Percentiles rank a stretch among this genome's conserved stretches.
phyloP scores from a whole-genome alignment of 192 early-diverging fungal species.

The Blastocladiella britannica region DNA sequence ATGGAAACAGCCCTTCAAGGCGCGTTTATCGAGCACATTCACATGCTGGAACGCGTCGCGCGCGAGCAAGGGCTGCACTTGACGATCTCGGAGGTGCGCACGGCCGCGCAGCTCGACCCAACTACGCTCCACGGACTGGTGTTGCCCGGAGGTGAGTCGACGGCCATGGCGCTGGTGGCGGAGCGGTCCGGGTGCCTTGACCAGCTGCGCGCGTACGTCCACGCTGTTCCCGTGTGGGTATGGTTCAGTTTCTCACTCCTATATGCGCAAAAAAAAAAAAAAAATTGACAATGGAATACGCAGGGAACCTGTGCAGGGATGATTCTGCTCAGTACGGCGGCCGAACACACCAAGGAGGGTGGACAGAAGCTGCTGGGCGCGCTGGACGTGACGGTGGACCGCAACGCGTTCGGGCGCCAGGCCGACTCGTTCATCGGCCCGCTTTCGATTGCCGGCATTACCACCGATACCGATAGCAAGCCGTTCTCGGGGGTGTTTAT shows the following conservation, averaged over 20 bases:
- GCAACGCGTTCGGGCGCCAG: slow-evolving; percentile 91
- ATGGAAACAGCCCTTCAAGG: slow-evolving; percentile 95
- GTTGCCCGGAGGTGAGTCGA: slow-evolving; percentile 89
- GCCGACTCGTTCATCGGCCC: slow-evolving; percentile 68
- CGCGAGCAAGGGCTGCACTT: slow-evolving; percentile 17
- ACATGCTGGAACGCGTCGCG: slow-evolving; percentile 53
- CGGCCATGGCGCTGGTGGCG: slow-evolving; percentile 79
- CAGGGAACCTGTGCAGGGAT: slow-evolving; percentile 89
- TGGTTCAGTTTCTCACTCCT: slow-evolving; percentile 6
- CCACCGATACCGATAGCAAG: slow-evolving; percentile 14
- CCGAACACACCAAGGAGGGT: slow-evolving; percentile 52
- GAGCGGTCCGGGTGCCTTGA: slow-evolving; percentile 66
- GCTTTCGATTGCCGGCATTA: slow-evolving; percentile 28
- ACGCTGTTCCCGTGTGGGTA: slow-evolving; percentile 53
- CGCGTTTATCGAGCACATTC: slow-evolving; percentile 82
- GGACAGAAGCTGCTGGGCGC: slow-evolving; percentile 72
- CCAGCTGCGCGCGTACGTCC: slow-evolving; percentile 54
- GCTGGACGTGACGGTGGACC: slow-evolving; percentile 58
- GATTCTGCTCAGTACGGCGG: slow-evolving; percentile 66
- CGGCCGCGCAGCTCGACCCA: slow-evolving; percentile 36
- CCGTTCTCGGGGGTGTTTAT: slow-evolving; percentile 68
- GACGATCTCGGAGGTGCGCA: slow-evolving; percentile 48
- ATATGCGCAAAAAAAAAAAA: no score
- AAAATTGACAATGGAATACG: not conserved
- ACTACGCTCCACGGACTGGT: slow-evolving; percentile 60